These are phyloP conservation scores for Dysphania ambrosioides DNA, from an alignment of 148 eudicot species.

Conservation along the genomic window DNA sequence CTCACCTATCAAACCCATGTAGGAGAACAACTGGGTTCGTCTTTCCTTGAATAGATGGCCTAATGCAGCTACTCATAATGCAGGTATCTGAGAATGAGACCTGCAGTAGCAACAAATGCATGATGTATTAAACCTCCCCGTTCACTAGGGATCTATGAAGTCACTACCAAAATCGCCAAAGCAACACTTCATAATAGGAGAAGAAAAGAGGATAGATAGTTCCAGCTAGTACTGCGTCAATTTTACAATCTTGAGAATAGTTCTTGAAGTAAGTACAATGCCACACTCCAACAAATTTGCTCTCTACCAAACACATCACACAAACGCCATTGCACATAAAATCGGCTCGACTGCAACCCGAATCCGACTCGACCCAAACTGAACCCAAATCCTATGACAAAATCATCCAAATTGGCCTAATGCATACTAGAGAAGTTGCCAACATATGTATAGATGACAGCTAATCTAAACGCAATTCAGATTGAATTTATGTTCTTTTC, in stretches of 20 bases:
- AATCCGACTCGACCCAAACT: too few species aligned
- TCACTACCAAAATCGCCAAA: neutral
- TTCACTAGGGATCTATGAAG: neutral
- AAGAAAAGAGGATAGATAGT: neutral
- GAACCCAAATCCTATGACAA: too few species aligned
- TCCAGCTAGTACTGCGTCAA: neutral
- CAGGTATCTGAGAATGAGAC: constrained; percentile 47
- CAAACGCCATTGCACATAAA: too few species aligned
- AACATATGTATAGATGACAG: too few species aligned
- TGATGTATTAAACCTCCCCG: neutral
- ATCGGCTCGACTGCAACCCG: too few species aligned
- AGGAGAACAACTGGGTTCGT: constrained; percentile 73
- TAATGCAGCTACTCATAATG: constrained; percentile 88
- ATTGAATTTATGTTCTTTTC: too few species aligned
- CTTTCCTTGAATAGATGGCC: constrained; percentile 46
- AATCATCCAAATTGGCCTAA: too few species aligned
- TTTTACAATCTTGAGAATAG: neutral
- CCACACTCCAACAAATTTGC: too few species aligned
- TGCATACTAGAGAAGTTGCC: too few species aligned
- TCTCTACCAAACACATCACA: too few species aligned
- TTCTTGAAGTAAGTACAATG: too few species aligned
- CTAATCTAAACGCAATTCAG: too few species aligned
- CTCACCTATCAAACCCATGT: constrained; percentile 92
- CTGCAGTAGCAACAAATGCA: constrained; percentile 30
- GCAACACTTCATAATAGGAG: neutral